Conservation (phyloP, 805 yeast species). For the Yamadazyma scolyti region DNA sequence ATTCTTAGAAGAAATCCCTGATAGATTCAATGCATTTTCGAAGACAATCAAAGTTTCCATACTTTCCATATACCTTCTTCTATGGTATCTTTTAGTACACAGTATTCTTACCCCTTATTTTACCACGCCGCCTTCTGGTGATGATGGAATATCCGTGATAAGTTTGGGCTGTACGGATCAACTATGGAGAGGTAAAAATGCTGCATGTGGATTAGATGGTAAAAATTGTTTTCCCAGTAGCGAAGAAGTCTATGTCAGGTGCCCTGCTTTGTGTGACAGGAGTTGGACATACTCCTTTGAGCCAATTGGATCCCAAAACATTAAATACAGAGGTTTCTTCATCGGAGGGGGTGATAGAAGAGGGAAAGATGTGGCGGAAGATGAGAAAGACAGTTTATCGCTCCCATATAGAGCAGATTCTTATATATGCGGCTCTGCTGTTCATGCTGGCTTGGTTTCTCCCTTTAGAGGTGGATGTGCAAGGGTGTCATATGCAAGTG, state of each 20-base stretch:
- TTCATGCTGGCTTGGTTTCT: constrained; percentile 78
- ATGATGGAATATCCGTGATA: constrained; percentile 7
- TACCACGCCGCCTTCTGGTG: constrained; percentile 32
- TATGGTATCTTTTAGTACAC: constrained; percentile 45
- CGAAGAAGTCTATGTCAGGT: constrained; percentile 56
- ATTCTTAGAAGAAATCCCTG: constrained; percentile 9
- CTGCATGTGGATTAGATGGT: constrained; percentile 72
- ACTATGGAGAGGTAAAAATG: constrained; percentile 76
- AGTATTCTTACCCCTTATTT: constrained; percentile 44
- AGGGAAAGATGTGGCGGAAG: background rate
- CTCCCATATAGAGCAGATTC: constrained; percentile 84
- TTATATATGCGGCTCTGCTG: constrained; percentile 84
- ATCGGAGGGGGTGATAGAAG: constrained; percentile 67
- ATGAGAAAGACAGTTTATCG: constrained; percentile 26
- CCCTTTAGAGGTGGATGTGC: constrained; percentile 80
- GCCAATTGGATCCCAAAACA: constrained; percentile 65
- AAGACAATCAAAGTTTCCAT: constrained; percentile 20
- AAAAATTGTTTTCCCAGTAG: constrained; percentile 50
- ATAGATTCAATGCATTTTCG: constrained; percentile 22
- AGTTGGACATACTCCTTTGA: constrained; percentile 73
- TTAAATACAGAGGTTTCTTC: constrained; percentile 68
- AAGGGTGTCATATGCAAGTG: constrained; percentile 53
- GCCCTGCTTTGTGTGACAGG: constrained; percentile 86
- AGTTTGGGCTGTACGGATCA: constrained; percentile 48
- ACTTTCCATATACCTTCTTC: constrained; percentile 34